Evolutionary conservation across 106 monocot genomes (phyloP).

Genomic region (Xerophyta viscosa): DNA sequence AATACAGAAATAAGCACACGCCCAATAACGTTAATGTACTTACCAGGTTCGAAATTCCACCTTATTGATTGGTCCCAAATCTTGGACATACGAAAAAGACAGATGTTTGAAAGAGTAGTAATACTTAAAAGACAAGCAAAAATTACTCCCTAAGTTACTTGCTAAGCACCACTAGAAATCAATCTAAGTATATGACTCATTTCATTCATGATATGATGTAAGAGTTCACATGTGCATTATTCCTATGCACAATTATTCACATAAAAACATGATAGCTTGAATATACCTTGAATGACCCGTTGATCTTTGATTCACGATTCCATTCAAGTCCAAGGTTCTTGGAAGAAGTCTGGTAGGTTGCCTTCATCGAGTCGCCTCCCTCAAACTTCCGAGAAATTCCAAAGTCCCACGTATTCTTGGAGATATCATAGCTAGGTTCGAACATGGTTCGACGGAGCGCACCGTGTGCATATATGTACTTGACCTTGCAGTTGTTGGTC

Average conservation of each 20-base stretch:
- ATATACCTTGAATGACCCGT: conserved; percentile 77
- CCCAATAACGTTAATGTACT: too few relatives aligned
- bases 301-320: conserved; percentile 68
- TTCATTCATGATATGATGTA: not conserved
- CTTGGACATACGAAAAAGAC: too few relatives aligned
- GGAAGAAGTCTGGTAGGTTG: conserved; percentile 52
- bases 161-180: too few relatives aligned
- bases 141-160: too few relatives aligned
- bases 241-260: not conserved
- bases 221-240: not conserved
- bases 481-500: conserved; percentile 49
- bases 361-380: conserved; percentile 53
- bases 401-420: conserved; percentile 74
- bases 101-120: too few relatives aligned
- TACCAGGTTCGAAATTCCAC: too few relatives aligned
- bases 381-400: conserved; percentile 49
- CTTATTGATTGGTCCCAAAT: too few relatives aligned
- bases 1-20: too few relatives aligned
- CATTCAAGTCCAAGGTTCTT: conserved; percentile 74
- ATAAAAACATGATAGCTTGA: not conserved
- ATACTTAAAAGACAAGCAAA: too few relatives aligned
- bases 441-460: conserved; percentile 39
- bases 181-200: too few relatives aligned
- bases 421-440: conserved; percentile 73
- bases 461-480: conserved; percentile 76